phyloP scores from a whole-genome alignment of 2,329 filamentous ascomycete genomes.

The Diplocarpon rosae region DNA sequence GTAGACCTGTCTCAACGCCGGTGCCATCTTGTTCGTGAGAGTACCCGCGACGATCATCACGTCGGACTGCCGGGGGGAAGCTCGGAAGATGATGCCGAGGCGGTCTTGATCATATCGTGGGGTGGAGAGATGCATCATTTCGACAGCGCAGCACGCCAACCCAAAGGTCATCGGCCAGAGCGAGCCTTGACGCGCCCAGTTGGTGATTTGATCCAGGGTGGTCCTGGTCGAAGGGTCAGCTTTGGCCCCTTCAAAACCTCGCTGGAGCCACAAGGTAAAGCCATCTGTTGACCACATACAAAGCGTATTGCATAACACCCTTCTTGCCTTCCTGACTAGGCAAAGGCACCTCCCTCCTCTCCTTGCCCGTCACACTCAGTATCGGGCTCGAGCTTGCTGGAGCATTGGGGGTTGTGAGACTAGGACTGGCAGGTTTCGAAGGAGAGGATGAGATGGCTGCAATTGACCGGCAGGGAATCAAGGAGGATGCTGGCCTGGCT shows the following conservation, averaged over 20 bases:
- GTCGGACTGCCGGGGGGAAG: conserved; percentile 77
- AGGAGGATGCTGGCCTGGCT: conserved; percentile 56
- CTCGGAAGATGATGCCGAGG: conserved; percentile 81
- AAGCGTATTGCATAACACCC: conserved; percentile 71
- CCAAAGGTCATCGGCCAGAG: conserved; percentile 86
- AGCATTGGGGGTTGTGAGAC: conserved; percentile 40
- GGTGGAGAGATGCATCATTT: conserved; percentile 88
- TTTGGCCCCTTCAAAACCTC: no score
- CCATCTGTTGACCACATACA: conserved; percentile 45
- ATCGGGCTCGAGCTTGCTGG: conserved; percentile 39
- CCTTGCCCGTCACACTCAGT: conserved; percentile 36
- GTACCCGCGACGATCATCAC: conserved; percentile 93
- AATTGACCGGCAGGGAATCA: conserved; percentile 53
- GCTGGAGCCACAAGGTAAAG: no score
- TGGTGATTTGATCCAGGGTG: conserved; percentile 66
- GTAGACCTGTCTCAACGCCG: conserved; percentile 80
- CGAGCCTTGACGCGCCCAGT: conserved; percentile 77
- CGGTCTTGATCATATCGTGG: conserved; percentile 85
- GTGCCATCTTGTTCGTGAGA: conserved; percentile 93
- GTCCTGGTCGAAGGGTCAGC: conserved; percentile 38
- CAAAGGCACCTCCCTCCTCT: conserved; percentile 62
- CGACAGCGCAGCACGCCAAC: conserved; percentile 78
- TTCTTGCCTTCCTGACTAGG: conserved; percentile 71
- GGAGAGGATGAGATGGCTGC: conserved; percentile 55
- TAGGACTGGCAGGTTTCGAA: conserved; percentile 49